Evolutionary conservation across 2,329 filamentous ascomycete genomes (phyloP).

Genomic region (Parastagonospora avenae): DNA sequence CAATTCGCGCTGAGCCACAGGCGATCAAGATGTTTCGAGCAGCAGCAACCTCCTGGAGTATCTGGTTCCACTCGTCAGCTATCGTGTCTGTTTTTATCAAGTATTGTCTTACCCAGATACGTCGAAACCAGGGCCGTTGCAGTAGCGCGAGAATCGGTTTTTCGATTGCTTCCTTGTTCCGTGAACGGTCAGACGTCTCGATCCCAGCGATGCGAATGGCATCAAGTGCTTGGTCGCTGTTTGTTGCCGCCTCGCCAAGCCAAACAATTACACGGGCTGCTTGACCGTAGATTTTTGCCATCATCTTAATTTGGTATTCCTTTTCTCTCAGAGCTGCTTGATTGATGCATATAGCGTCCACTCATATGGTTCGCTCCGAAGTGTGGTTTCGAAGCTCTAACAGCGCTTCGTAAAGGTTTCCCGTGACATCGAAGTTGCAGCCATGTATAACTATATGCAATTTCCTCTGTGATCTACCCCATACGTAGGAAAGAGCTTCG

Average conservation of each 20-base stretch:
- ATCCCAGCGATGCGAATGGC: constrained; percentile 10
- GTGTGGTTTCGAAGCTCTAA: constrained; percentile 8
- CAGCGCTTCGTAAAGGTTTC: constrained; percentile 10
- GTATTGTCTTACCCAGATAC: constrained; percentile 28
- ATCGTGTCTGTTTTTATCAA: constrained; percentile 2
- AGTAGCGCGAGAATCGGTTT: constrained; percentile 16
- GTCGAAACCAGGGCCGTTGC: constrained; percentile 22
- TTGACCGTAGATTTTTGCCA: constrained; percentile 16
- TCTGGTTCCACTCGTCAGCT: constrained; percentile 16
- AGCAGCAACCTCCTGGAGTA: constrained; percentile 25
- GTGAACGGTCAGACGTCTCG: constrained; percentile 1
- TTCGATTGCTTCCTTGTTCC: constrained; percentile 5
- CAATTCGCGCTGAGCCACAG: constrained; percentile 14
- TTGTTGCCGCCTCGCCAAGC: constrained; percentile 14
- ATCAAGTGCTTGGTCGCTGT: constrained; percentile 15
- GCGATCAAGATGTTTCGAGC: constrained; percentile 18
- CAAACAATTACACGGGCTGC: constrained; percentile 18
- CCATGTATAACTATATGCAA: constrained; percentile 9
- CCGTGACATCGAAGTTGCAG: constrained; percentile 7
- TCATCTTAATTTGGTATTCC: constrained; percentile 13
- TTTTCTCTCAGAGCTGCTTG: constrained; percentile 13
- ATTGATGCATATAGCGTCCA: constrained; percentile 8
- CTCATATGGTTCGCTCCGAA: constrained; percentile 9
- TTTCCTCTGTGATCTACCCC: constrained; percentile 3
- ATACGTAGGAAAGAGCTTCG: constrained; percentile 16